These are phyloP conservation scores for Aschersonia sp. DNA, from an alignment of 2,329 filamentous ascomycete species.

Conservation along the genomic window DNA sequence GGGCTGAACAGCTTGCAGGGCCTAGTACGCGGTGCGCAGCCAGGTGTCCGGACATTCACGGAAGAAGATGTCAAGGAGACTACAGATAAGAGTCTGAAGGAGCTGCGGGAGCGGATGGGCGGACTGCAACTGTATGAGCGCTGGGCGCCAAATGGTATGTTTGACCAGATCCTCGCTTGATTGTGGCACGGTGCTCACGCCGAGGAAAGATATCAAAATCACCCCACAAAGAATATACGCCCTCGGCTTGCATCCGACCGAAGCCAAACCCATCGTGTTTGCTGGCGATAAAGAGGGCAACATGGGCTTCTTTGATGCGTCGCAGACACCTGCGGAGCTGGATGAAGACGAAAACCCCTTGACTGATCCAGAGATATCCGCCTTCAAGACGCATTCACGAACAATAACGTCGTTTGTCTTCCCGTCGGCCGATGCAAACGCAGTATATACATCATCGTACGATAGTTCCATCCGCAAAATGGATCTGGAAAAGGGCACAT, in stretches of 20 bases:
- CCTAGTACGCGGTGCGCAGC: constrained; percentile 53
- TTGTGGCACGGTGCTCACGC: background rate
- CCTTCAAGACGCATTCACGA: constrained; percentile 77
- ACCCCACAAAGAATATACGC: constrained; percentile 79
- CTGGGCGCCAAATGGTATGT: constrained; percentile 61
- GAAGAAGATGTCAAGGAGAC: constrained; percentile 74
- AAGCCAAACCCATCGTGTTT: constrained; percentile 77
- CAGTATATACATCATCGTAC: constrained; percentile 76
- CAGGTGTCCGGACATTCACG: constrained; percentile 72
- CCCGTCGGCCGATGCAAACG: constrained; percentile 55
- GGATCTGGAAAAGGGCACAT: constrained; percentile 67
- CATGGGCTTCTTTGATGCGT: constrained; percentile 81
- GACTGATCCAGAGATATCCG: constrained; percentile 66
- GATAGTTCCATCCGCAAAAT: constrained; percentile 83
- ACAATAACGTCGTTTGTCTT: constrained; percentile 82
- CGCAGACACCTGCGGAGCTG: constrained; percentile 46
- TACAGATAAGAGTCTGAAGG: constrained; percentile 59
- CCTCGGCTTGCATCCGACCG: constrained; percentile 75
- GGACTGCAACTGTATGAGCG: constrained; percentile 67
- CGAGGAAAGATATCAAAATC: constrained; percentile 66
- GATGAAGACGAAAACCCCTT: constrained; percentile 53
- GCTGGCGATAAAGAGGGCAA: constrained; percentile 90
- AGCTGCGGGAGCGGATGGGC: constrained; percentile 63
- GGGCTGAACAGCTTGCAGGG: constrained; percentile 49
- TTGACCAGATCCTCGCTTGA: background rate